These are phyloP conservation scores for Microstegium vimineum DNA, from an alignment of 176 grass and related monocot species.

Conservation along the genomic window DNA sequence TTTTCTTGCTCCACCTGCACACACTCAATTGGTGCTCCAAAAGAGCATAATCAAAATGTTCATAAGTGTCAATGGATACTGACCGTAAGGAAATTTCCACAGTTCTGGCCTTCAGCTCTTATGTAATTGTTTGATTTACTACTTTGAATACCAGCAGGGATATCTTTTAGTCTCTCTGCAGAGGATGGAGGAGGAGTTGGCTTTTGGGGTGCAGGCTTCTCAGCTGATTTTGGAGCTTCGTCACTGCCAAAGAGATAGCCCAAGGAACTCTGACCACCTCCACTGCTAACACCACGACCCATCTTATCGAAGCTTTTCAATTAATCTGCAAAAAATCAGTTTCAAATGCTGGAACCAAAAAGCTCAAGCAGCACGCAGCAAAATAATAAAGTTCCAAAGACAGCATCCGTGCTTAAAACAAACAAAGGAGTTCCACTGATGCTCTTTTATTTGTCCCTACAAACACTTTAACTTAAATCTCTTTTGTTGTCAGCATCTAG, in stretches of 20 bases:
- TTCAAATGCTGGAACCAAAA: neutral
- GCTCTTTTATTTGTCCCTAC: neutral
- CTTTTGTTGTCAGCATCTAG: neutral
- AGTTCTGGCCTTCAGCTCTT: slow-evolving; percentile 52
- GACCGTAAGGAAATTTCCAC: slow-evolving; percentile 61
- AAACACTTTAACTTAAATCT: neutral
- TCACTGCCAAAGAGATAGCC: slow-evolving; percentile 58
- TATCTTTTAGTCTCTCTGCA: slow-evolving; percentile 47
- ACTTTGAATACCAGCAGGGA: slow-evolving; percentile 57
- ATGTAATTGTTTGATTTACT: slow-evolving; percentile 48
- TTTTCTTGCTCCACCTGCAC: neutral
- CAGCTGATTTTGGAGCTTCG: slow-evolving; percentile 44
- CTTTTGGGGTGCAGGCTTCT: slow-evolving; percentile 34
- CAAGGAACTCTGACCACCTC: slow-evolving; percentile 65
- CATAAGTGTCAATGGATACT: neutral
- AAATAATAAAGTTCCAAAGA: neutral
- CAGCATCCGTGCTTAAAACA: neutral
- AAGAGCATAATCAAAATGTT: neutral
- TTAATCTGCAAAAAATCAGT: slow-evolving; percentile 24
- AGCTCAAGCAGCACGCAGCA: neutral
- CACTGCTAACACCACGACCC: slow-evolving; percentile 62
- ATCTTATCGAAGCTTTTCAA: slow-evolving; percentile 19
- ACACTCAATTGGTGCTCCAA: neutral
- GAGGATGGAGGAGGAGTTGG: slow-evolving; percentile 38
- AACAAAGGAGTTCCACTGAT: neutral